Conservation (phyloP, 768 basidiomycete genomes). For the Hygrophoropsis aurantiaca region DNA sequence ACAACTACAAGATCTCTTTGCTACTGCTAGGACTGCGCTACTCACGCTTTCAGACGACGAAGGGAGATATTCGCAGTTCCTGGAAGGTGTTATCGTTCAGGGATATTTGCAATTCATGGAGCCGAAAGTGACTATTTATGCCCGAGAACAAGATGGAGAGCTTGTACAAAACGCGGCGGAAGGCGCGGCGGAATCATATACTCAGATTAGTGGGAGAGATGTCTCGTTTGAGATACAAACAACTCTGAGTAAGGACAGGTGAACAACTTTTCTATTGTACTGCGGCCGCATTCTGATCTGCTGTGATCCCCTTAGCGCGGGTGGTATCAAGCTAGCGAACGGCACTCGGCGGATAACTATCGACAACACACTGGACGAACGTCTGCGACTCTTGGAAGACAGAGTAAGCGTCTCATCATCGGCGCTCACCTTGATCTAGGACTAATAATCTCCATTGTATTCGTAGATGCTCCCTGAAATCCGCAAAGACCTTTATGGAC, state of each 20-base stretch:
- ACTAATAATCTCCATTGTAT: constrained; percentile 4
- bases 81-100: constrained; percentile 84
- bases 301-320: constrained; percentile 55
- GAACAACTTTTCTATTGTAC: constrained; percentile 18
- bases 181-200: constrained; percentile 65
- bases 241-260: constrained; percentile 68
- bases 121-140: constrained; percentile 60
- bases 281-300: not conserved
- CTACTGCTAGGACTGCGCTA: constrained; percentile 63
- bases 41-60: constrained; percentile 62
- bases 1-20: constrained; percentile 86
- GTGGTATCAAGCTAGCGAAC: constrained; percentile 78
- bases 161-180: constrained; percentile 62
- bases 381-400: constrained; percentile 86
- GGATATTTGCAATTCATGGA: constrained; percentile 84
- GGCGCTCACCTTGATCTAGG: not conserved
- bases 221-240: constrained; percentile 61
- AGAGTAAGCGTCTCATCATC: constrained; percentile 52
- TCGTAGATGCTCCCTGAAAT: constrained; percentile 94
- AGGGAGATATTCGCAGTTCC: constrained; percentile 74
- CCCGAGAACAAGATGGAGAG: constrained; percentile 66
- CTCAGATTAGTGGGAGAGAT: constrained; percentile 72
- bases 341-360: constrained; percentile 79
- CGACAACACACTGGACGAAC: constrained; percentile 93
- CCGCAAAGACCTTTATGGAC: constrained; percentile 82